A percentile compares a stretch with the other conserved stretches of the same genome.
Conservation (phyloP, 768 basidiomycete genomes). For the Cubamyces lactineus region DNA sequence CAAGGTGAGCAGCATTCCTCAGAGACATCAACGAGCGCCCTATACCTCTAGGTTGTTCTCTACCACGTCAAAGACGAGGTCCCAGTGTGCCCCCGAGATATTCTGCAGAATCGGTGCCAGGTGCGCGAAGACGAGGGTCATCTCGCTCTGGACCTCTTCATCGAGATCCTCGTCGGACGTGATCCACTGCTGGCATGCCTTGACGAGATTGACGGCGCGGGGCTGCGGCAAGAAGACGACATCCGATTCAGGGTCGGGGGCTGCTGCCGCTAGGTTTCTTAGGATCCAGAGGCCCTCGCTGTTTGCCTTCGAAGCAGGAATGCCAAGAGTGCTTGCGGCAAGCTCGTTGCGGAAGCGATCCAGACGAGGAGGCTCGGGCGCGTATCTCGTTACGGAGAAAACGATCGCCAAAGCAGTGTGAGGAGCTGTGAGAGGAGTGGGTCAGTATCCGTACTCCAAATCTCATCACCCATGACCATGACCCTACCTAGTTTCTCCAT, state of each 20-base stretch:
- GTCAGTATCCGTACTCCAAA: background rate
- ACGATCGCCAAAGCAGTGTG: constrained; percentile 70
- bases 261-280: constrained; percentile 68
- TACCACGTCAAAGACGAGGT: constrained; percentile 85
- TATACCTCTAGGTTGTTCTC: constrained; percentile 88
- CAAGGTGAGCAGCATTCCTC: background rate
- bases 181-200: constrained; percentile 86
- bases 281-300: constrained; percentile 70
- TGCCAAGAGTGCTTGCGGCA: constrained; percentile 75
- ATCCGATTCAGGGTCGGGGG: constrained; percentile 80
- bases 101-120: constrained; percentile 89
- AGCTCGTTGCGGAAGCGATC: constrained; percentile 89
- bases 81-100: constrained; percentile 89
- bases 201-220: constrained; percentile 85
- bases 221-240: constrained; percentile 83
- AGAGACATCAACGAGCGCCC: background rate
- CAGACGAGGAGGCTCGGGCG: constrained; percentile 70
- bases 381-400: constrained; percentile 58
- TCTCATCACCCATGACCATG: background rate
- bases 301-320: constrained; percentile 64
- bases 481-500: constrained; percentile 63
- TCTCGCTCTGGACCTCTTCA: constrained; percentile 77
- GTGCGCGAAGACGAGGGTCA: constrained; percentile 73
- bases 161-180: constrained; percentile 60
- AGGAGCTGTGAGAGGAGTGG: constrained; percentile 53